Percentiles rank a stretch among this genome's conserved stretches.
phyloP scores from a whole-genome alignment of 2,329 filamentous ascomycete genomes.

The Nothophaeocryptopus gaeumannii region DNA sequence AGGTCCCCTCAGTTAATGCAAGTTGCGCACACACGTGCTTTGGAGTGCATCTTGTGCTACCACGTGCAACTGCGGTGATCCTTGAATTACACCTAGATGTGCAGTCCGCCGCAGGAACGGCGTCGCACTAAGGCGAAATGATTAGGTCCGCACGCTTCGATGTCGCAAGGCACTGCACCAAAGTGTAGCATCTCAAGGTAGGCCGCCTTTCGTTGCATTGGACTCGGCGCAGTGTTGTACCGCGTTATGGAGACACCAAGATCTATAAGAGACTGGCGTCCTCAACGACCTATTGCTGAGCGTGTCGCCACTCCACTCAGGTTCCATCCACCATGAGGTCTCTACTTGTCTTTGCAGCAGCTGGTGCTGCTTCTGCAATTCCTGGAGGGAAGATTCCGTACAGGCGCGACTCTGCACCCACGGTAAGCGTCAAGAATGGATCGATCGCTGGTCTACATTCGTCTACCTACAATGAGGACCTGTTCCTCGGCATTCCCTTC shows the following conservation, averaged over 20 bases:
- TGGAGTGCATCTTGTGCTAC: too few species aligned
- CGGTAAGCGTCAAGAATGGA: slow-evolving; percentile 44
- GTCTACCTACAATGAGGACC: slow-evolving; percentile 44
- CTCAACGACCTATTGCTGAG: too few species aligned
- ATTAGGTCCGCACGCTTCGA: too few species aligned
- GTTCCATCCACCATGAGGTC: slow-evolving; percentile 11
- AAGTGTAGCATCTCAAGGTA: too few species aligned
- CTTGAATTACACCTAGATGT: too few species aligned
- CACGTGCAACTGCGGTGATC: too few species aligned
- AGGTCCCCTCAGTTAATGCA: slow-evolving; percentile 4
- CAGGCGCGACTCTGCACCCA: slow-evolving; percentile 26
- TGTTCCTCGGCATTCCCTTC: slow-evolving; percentile 45
- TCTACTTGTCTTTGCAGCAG: slow-evolving; percentile 7
- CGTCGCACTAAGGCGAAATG: too few species aligned
- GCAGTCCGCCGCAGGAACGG: too few species aligned
- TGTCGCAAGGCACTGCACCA: too few species aligned
- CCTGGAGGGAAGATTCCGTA: slow-evolving; percentile 2
- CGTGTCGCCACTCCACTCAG: neutral
- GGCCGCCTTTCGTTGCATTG: neutral
- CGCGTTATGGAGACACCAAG: slow-evolving; percentile 3
- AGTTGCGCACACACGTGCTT: too few species aligned
- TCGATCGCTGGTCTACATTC: slow-evolving; percentile 41
- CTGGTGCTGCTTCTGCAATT: slow-evolving; percentile 11
- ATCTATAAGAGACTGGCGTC: slow-evolving; percentile 6
- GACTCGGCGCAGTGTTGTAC: slow-evolving; percentile 5